Percentiles rank a stretch among this genome's conserved stretches.
Evolutionary conservation across 176 grass and related monocot genomes (phyloP).

Genomic region (Thinopyrum elongatum): DNA sequence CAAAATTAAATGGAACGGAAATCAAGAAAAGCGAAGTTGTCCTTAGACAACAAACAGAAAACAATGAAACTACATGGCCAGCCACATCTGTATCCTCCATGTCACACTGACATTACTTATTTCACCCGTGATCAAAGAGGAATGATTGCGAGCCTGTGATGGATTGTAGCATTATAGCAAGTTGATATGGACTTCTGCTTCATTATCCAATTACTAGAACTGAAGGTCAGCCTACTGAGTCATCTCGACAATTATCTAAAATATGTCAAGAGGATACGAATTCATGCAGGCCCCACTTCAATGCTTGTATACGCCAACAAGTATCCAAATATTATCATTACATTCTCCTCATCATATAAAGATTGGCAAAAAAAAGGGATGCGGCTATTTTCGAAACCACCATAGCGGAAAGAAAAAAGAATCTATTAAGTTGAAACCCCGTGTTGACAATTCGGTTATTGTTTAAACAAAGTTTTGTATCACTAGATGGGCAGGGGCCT

Average conservation of each 20-base stretch:
- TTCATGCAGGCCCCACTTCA: not conserved
- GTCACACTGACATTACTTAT: not conserved
- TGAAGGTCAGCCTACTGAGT: not conserved
- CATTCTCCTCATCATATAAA: constrained; percentile 15
- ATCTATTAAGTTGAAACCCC: constrained; percentile 9
- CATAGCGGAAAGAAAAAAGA: not conserved
- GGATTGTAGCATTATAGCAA: not conserved
- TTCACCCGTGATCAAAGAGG: not conserved
- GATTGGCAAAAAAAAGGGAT: constrained; percentile 14
- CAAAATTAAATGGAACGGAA: constrained; percentile 25
- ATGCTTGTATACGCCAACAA: constrained; percentile 9
- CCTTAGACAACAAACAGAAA: not conserved
- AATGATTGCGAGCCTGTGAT: not conserved
- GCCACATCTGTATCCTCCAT: not conserved
- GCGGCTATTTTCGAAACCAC: not conserved
- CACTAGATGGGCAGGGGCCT: constrained; percentile 1
- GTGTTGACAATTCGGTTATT: constrained; percentile 8
- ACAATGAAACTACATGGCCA: not conserved
- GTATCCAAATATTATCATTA: not conserved
- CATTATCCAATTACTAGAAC: not conserved
- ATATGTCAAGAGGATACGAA: not conserved
- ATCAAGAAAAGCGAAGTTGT: constrained; percentile 33
- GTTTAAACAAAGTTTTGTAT: not conserved
- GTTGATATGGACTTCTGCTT: constrained; percentile 6
- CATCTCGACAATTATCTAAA: not conserved